Base-by-base conservation (phyloP, 176 grass and related monocot genomes). In the Triticum monococcum region DNA sequence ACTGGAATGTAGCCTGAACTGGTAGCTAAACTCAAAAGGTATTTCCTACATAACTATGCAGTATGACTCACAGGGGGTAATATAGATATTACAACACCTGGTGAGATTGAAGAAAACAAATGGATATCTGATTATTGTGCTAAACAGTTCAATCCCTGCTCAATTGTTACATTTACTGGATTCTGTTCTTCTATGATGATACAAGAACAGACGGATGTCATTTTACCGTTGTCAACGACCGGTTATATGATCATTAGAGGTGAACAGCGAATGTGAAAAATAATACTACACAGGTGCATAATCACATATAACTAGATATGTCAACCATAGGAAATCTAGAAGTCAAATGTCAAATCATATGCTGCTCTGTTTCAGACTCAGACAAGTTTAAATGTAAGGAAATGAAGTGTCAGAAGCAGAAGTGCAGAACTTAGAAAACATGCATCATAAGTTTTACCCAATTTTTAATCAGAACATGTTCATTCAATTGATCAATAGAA, bases 401-500 rank as follows among this genome's bases (percentile, higher is more conserved):
- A 7, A 71, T 78, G 52, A 3, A 7, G 35, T 62, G 80, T 72
- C 8, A 86, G 48, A 20, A 23, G 26, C 70, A 68, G 71, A 61
- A 25, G 2, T 50, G 22, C 8, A 4, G 43, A 60, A 35, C 74
- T 71, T 67, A 60, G 17, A 62, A 41, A 84, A 54, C 9, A 36
- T 88, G 81, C 26, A 54, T 11, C 45, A 28, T 41, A 66, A 73
- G 28, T 31, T 72, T 17, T 48, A 26, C 40, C 40, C n/a, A 45
- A 6, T 26, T 74, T 38, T 73, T 46, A 25, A 46, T 12, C 71
- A 74, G 71, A 74, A 75, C 18, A 8, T 75, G 43, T 26, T 84
- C 70, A 64, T 48, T 2, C 32, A 72, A 89, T 31, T 84, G 57
- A 89, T 82, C 60, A 74, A 56, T 40, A 75, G n/a, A 72, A 22